These are phyloP conservation scores for Penicillium odoratum DNA, from an alignment of 495 filamentous ascomycete species.

Conservation along the genomic window DNA sequence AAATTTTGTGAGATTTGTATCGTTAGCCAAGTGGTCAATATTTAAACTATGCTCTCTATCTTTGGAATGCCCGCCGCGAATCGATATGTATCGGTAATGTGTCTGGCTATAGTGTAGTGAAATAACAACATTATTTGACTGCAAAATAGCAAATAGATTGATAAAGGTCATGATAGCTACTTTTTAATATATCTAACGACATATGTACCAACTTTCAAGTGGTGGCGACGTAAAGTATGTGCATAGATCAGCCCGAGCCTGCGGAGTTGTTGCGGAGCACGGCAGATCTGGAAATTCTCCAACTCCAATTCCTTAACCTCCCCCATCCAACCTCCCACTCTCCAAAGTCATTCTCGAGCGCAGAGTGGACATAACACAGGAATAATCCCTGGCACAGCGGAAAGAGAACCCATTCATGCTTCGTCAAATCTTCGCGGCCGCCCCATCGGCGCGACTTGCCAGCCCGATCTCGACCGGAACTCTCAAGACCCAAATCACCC, in stretches of 20 bases:
- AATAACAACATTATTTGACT: too few species aligned
- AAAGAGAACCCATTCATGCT: conserved; percentile 9
- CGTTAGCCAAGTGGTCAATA: too few species aligned
- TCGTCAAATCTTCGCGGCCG: conserved; percentile 20
- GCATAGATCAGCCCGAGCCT: background rate
- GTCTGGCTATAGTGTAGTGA: too few species aligned
- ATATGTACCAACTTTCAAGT: background rate
- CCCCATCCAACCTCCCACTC: conserved; percentile 2
- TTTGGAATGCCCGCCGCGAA: too few species aligned
- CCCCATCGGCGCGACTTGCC: conserved; percentile 22
- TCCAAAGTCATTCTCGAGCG: background rate
- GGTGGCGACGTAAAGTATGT: background rate
- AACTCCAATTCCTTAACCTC: conserved; percentile 7
- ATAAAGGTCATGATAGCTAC: too few species aligned
- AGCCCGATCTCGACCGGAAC: conserved; percentile 8
- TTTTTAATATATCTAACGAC: too few species aligned
- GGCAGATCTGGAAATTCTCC: conserved; percentile 20
- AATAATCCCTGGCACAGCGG: background rate
- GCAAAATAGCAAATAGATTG: too few species aligned
- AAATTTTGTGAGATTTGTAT: too few species aligned
- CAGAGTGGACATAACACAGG: background rate
- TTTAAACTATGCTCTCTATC: too few species aligned
- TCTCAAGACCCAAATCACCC: conserved; percentile 12
- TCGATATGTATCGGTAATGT: too few species aligned
- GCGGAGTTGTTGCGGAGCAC: conserved; percentile 15